Base-by-base conservation (phyloP, 2,329 filamentous ascomycete genomes). In the Microsporum canis region DNA sequence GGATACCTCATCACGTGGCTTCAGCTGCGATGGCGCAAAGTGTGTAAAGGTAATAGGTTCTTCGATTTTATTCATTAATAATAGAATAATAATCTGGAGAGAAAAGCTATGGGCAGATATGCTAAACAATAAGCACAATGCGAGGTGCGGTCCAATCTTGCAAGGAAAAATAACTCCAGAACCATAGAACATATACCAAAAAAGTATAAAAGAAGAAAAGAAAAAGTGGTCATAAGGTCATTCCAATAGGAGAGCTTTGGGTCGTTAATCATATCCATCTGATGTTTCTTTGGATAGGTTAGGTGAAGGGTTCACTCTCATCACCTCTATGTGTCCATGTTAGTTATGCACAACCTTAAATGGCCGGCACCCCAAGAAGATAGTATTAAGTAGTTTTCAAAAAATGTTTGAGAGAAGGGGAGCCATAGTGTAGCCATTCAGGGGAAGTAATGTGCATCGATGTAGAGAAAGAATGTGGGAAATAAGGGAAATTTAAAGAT, bases 181-280 rank as follows among this genome's bases (percentile, higher is more conserved):
- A n/a, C 27, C 51, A 36, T 38, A 55, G n/a, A 31, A 55, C 29
- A 53, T 53, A 53, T 31, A 33, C 51, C 51, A 55, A 55, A 55
- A 55, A 14, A 34, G 17, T 29, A 29, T 31, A 5, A 51, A 31
- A 23, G 17, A 29, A 55, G 31, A 23, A 55, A 51, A 51, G 23
- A 31, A 5, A 23, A 34, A 55, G 31, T n/a, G 51, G 33, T 55
- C 51, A 36, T 55, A n/a, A 55, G 23, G 51, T 55, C 51, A 17
- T 55, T 55, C 33, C 51, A 55, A 23, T 55, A 27, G 31, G 29
- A 31, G 14, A 29, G 33, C 10, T 29, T 51, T 5, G 45, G 45
- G 23, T 51, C 51, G 51, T 55, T 36, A 55, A 55, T 55, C 51
- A 55, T 55, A 55, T 55, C 51, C 51, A 55, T 55, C 51, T 55